A percentile compares a stretch with the other conserved stretches of the same genome.
Conservation (phyloP, 31 red algal species). For the Bonnemaisonia californica region DNA sequence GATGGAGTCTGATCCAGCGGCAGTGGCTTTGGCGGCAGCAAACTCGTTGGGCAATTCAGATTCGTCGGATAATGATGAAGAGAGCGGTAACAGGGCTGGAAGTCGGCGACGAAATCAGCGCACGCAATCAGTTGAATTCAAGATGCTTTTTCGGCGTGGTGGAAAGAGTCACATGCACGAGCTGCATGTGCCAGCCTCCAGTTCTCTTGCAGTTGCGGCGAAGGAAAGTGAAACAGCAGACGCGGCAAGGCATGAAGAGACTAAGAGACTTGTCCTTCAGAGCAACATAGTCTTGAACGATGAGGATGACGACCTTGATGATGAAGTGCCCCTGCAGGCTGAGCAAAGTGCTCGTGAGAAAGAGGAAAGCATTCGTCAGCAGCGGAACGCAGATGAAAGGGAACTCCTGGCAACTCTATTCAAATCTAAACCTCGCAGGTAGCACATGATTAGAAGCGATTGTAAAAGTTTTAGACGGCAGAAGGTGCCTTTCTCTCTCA, state of each 20-base stretch:
- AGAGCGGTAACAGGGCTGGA: background rate
- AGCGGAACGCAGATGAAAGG: constrained; percentile 47
- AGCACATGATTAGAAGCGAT: too few species aligned
- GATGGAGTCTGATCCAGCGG: constrained; percentile 53
- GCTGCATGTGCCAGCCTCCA: constrained; percentile 75
- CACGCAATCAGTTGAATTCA: constrained; percentile 72
- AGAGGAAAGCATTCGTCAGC: constrained; percentile 72
- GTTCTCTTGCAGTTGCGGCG: constrained; percentile 79
- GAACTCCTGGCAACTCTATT: constrained; percentile 55
- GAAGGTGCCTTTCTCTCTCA: too few species aligned
- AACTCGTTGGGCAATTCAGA: constrained; percentile 10
- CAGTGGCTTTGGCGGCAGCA: constrained; percentile 38
- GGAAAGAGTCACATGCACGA: constrained; percentile 88
- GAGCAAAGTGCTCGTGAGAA: constrained; percentile 56
- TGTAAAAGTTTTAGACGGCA: too few species aligned
- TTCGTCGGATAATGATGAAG: constrained; percentile 13
- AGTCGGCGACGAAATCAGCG: background rate
- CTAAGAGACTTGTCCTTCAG: constrained; percentile 83
- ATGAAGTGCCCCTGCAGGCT: constrained; percentile 71
- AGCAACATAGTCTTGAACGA: constrained; percentile 79
- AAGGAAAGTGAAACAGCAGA: constrained; percentile 84
- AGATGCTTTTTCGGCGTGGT: constrained; percentile 82
- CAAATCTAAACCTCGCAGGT: constrained; percentile 53
- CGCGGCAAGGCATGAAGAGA: constrained; percentile 76
- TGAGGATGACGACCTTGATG: constrained; percentile 68